Percentiles rank a stretch among this genome's conserved stretches.
Conservation (phyloP, 129 eudicot species). For the Dittrichia graveolens region DNA sequence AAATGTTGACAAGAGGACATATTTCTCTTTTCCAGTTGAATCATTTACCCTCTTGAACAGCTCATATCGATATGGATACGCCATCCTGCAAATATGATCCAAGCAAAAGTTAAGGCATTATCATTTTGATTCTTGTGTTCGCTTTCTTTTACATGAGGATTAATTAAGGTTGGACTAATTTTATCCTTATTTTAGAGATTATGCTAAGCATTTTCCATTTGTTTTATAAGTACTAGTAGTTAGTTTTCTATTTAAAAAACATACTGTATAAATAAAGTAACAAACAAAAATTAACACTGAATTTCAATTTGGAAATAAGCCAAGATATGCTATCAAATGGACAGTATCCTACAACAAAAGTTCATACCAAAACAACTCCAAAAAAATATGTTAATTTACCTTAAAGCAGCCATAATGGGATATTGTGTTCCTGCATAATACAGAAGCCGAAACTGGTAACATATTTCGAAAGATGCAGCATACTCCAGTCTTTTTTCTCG, state of each 20-base stretch:
- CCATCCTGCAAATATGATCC: conserved; percentile 58
- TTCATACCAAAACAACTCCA: background rate
- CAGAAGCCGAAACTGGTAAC: conserved; percentile 90
- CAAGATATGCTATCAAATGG: background rate
- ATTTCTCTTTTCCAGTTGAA: conserved; percentile 72
- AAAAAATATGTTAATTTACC: conserved; percentile 45
- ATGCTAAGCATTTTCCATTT: too few species aligned
- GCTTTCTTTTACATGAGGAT: too few species aligned
- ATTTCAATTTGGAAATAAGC: background rate
- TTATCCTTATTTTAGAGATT: too few species aligned
- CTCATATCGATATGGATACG: conserved; percentile 79
- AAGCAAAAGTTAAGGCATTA: background rate
- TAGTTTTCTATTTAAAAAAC: too few species aligned
- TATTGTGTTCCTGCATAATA: conserved; percentile 88
- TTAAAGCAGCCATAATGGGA: conserved; percentile 95
- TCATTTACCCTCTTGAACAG: conserved; percentile 83
- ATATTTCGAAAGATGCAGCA: conserved; percentile 92
- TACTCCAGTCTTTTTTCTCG: conserved; percentile 93
- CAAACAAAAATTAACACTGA: background rate
- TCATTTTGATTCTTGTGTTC: background rate
- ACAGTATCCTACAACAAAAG: background rate
- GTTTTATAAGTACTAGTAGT: too few species aligned
- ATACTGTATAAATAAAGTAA: background rate
- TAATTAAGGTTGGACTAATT: too few species aligned
- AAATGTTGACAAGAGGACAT: conserved; percentile 67